A percentile compares a stretch with the other conserved stretches of the same genome.
Evolutionary conservation across 139 green algal species (phyloP).

Genomic region (Axilococcus clingmanii): DNA sequence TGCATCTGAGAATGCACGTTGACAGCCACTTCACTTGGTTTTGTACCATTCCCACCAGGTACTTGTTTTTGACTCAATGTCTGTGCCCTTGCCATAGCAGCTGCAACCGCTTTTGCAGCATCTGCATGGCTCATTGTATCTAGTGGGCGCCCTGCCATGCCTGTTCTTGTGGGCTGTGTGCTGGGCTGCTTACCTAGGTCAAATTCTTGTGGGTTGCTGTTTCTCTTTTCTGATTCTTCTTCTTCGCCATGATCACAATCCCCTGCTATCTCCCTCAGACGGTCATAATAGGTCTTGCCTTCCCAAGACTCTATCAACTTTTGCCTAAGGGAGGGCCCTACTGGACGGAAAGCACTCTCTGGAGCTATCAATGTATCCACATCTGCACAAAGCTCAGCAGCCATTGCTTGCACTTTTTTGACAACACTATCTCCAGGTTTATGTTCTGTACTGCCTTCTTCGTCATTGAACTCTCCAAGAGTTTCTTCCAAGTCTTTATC

Average conservation of each 20-base stretch:
- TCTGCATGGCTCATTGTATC: too few relatives aligned
- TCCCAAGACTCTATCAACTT: conserved; percentile 26
- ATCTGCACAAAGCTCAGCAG: conserved; percentile 11
- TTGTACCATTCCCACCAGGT: too few relatives aligned
- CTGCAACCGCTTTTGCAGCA: too few relatives aligned
- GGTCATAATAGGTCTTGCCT: conserved; percentile 15
- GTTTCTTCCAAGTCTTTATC: conserved; percentile 20
- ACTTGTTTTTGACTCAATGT: too few relatives aligned
- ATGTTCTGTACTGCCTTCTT: background rate
- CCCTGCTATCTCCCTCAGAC: conserved; percentile 7
- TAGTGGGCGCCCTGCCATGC: too few relatives aligned
- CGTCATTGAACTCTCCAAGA: conserved; percentile 13
- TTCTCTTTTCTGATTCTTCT: too few relatives aligned
- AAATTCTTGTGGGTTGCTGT: too few relatives aligned
- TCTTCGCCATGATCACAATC: background rate
- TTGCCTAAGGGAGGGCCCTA: conserved; percentile 9
- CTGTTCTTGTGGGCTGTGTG: too few relatives aligned
- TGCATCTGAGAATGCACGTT: too few relatives aligned
- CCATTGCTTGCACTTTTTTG: conserved; percentile 14
- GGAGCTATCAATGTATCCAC: conserved; percentile 13
- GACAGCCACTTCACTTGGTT: too few relatives aligned
- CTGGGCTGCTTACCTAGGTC: too few relatives aligned
- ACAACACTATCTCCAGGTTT: background rate
- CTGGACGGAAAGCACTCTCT: background rate
- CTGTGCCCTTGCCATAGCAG: too few relatives aligned